phyloP scores from a whole-genome alignment of 2,329 filamentous ascomycete genomes.

The Fusarium annulatum region DNA sequence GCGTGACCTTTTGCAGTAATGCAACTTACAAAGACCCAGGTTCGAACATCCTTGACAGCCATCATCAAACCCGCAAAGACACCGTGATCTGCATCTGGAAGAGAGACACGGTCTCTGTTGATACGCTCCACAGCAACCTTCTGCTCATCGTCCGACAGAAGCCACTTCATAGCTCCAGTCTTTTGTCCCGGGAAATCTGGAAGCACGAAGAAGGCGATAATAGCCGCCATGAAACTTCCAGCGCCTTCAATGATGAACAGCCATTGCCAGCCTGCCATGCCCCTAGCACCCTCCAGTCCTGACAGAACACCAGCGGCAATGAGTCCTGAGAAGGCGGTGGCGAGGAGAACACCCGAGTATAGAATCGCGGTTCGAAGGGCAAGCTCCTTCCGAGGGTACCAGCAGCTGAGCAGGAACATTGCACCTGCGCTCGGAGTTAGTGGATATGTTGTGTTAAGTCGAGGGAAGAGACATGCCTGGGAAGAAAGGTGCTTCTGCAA shows the following conservation, averaged over 20 bases:
- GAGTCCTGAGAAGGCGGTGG: constrained; percentile 38
- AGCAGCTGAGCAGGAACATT: constrained; percentile 11
- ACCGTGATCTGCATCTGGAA: constrained; percentile 32
- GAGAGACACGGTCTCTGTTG: constrained; percentile 38
- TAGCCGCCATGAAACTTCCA: constrained; percentile 30
- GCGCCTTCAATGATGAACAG: constrained; percentile 53
- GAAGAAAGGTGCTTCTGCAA: constrained; percentile 42
- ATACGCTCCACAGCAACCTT: constrained; percentile 40
- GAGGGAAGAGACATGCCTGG: neutral
- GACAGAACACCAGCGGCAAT: constrained; percentile 42
- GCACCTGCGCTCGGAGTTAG: neutral
- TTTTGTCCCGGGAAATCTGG: constrained; percentile 42
- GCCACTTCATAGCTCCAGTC: constrained; percentile 41
- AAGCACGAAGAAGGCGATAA: constrained; percentile 28
- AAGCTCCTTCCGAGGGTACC: constrained; percentile 44
- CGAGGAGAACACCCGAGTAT: constrained; percentile 40
- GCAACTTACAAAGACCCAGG: constrained; percentile 35
- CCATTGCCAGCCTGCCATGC: constrained; percentile 55
- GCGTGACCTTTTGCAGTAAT: rapidly evolving
- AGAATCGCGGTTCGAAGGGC: constrained; percentile 41
- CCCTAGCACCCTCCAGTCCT: constrained; percentile 33
- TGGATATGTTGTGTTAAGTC: too few species aligned
- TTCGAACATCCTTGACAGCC: constrained; percentile 37
- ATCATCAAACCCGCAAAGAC: constrained; percentile 41
- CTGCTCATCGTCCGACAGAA: constrained; percentile 40